Evolutionary conservation across 192 early-diverging fungal species (phyloP), one percentile per base, ranked within the genome.

Genomic region (Coemansia sp.): DNA sequence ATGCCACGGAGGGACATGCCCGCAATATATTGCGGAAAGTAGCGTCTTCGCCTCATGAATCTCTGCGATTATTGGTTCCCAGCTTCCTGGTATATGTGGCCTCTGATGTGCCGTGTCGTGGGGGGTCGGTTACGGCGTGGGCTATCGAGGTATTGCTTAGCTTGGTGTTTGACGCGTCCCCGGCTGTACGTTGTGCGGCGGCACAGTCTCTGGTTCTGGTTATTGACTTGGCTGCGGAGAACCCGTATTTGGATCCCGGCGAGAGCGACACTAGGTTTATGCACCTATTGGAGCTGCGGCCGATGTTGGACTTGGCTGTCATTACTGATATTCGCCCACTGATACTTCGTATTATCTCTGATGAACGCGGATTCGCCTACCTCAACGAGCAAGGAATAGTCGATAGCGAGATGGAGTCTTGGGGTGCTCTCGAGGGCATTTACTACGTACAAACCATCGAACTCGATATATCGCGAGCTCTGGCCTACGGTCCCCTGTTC

Each of bases 331-430:
- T 84, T 14, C 77, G 82, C 17, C 76, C 76, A 11, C 47, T 84
- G 65, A 60, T 84, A 8, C 39, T 76, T 61, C 73, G 82, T 1
- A 37, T 84, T 5, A 63, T 79, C 17, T 70, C 70, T 19, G 78
- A 74, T 1, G 74, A 78, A 42, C 58, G 59, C 37, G 82, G 82
- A 42, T 84, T 74, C 28, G 58, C 70, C 39, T 84, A 74, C 23
- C 63, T 78, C 21, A 49, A 62, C 23, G 62, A 61, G 2, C 82
- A 76, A 37, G 82, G 77, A 7, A 62, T 84, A 0, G 72, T 84
- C 0, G 82, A 79, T 30, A 71, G 70, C 68, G 82, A 84, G 61
- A 84, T 84, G 82, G 77, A 79, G 21, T 68, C 77, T 14, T 84
- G 82, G 82, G 82, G 77, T 5, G 72, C 77, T 1, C 61, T 79